Percentiles rank a stretch among this genome's conserved stretches.
phyloP scores from a whole-genome alignment of 2,329 filamentous ascomycete genomes.

The Scytalidium lignicola region DNA sequence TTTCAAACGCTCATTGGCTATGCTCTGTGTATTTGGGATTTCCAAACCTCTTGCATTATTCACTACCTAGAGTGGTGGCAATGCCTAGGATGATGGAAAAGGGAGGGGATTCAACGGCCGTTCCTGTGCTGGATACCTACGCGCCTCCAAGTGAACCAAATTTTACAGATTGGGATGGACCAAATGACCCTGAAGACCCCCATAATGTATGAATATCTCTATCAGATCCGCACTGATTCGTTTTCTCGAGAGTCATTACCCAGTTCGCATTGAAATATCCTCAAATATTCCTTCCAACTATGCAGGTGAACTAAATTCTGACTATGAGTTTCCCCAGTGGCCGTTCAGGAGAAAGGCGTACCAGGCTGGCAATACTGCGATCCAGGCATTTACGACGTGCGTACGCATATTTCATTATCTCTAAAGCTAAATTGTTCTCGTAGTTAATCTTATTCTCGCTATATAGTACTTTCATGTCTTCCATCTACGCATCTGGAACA shows the following conservation, averaged over 20 bases:
- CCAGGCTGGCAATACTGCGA: background rate
- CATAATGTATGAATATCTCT: background rate
- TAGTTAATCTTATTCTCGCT: background rate
- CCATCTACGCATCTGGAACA: conserved; percentile 46
- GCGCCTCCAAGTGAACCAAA: conserved; percentile 4
- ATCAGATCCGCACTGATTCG: background rate
- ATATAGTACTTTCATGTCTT: conserved; percentile 45
- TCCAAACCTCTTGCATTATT: too few relatives aligned
- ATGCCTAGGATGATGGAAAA: too few relatives aligned
- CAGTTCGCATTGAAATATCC: background rate
- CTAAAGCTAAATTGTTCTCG: background rate
- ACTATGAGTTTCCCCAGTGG: background rate
- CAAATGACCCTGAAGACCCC: background rate
- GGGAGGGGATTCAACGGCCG: too few relatives aligned
- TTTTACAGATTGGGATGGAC: background rate
- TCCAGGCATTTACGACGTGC: background rate
- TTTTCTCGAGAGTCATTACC: too few relatives aligned
- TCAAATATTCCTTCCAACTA: background rate
- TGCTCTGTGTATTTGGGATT: too few relatives aligned
- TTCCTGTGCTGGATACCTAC: background rate
- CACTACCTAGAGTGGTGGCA: too few relatives aligned
- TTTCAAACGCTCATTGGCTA: too few relatives aligned
- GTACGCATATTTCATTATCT: background rate
- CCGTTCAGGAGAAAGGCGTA: background rate
- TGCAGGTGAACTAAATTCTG: background rate